Evolutionary conservation across 2,329 filamentous ascomycete species (phyloP).

Genomic region (Cladosporium sp.): DNA sequence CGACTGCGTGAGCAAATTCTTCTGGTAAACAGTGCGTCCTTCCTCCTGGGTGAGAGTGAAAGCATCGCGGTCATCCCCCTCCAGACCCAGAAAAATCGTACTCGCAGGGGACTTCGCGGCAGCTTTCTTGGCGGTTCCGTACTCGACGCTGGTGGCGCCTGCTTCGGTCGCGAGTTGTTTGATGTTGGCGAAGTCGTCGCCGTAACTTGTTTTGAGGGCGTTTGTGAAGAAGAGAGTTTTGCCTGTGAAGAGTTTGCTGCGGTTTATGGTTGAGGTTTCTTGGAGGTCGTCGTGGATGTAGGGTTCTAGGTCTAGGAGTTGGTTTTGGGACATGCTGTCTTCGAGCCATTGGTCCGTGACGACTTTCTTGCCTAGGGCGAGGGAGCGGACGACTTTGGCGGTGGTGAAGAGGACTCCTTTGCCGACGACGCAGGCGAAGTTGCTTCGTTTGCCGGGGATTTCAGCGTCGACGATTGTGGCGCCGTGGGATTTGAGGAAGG

Average conservation of each 20-base stretch:
- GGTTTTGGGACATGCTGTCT: conserved; percentile 33
- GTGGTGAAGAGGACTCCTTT: conserved; percentile 38
- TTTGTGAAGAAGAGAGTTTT: conserved; percentile 48
- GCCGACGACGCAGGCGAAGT: conserved; percentile 35
- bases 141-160: conserved; percentile 34
- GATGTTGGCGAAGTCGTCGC: conserved; percentile 36
- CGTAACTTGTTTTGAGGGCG: conserved; percentile 32
- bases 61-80: conserved; percentile 34
- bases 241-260: conserved; percentile 45
- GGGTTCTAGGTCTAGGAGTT: conserved; percentile 34
- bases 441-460: conserved; percentile 28
- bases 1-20: conserved; percentile 39
- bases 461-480: conserved; percentile 27
- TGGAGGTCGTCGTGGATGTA: conserved; percentile 25
- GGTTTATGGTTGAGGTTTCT: conserved; percentile 28
- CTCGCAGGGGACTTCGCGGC: not conserved
- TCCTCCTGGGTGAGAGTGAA: conserved; percentile 30
- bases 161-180: conserved; percentile 34
- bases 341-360: conserved; percentile 45
- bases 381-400: conserved; percentile 41
- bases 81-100: conserved; percentile 36
- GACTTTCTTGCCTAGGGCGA: conserved; percentile 41
- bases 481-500: conserved; percentile 34
- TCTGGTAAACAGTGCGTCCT: conserved; percentile 36
- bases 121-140: conserved; percentile 17